Percentiles rank a stretch among this genome's conserved stretches.
These are phyloP conservation scores for Zelonia costaricensis DNA, from an alignment of 208 protist species.

Conservation along the genomic window DNA sequence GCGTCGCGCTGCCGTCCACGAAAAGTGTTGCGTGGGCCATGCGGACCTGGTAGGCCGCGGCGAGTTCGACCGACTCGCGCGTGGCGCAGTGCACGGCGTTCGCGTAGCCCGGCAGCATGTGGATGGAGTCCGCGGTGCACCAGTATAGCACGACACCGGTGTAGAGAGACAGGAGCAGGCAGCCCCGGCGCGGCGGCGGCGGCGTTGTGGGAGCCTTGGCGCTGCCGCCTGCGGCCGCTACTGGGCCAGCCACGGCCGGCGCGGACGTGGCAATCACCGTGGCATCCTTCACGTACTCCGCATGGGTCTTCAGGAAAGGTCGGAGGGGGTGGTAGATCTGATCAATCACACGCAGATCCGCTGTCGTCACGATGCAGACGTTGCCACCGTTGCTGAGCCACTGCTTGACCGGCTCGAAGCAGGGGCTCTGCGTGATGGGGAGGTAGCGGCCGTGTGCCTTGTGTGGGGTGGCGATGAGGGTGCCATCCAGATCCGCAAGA, in stretches of 20 bases:
- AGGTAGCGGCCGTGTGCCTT: conserved; percentile 81
- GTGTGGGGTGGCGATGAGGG: conserved; percentile 81
- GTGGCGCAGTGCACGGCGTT: conserved; percentile 63
- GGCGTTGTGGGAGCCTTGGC: not conserved
- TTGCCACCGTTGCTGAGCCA: conserved; percentile 79
- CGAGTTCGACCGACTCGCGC: conserved; percentile 47
- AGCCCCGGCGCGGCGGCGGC: conserved; percentile 27
- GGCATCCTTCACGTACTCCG: conserved; percentile 18
- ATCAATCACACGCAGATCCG: conserved; percentile 61
- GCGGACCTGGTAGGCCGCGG: conserved; percentile 26
- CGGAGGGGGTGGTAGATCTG: conserved; percentile 76
- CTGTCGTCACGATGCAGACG: conserved; percentile 83
- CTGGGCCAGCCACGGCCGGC: not conserved
- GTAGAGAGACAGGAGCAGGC: conserved; percentile 80
- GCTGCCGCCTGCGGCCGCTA: no score
- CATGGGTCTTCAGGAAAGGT: conserved; percentile 25
- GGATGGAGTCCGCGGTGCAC: conserved; percentile 51
- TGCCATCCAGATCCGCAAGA: conserved; percentile 82
- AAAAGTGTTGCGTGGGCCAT: conserved; percentile 29
- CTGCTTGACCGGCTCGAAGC: conserved; percentile 44
- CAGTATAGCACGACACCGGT: conserved; percentile 81
- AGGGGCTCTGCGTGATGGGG: conserved; percentile 62
- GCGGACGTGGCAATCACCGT: not conserved
- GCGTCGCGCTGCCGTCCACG: conserved; percentile 17
- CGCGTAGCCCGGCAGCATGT: conserved; percentile 54